These are phyloP conservation scores for Cercospora sojina DNA, from an alignment of 2,329 filamentous ascomycete genomes.

Conservation along the genomic window DNA sequence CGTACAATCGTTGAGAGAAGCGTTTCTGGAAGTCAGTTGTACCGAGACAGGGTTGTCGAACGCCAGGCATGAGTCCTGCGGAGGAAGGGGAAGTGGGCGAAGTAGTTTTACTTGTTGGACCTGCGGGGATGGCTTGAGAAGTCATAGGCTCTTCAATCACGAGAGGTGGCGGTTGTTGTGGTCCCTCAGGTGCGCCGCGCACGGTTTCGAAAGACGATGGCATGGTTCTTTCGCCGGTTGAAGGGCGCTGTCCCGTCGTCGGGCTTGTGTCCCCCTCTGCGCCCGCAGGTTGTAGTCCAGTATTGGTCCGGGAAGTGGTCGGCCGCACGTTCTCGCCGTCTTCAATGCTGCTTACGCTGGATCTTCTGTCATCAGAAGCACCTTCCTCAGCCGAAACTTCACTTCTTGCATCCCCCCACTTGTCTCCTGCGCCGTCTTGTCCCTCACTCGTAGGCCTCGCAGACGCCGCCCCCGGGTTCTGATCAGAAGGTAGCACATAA, in stretches of 20 bases:
- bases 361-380: constrained; percentile 20
- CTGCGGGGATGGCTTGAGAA: constrained; percentile 19
- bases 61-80: constrained; percentile 9
- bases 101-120: constrained; percentile 8
- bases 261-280: not conserved
- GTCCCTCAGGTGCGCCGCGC: not conserved
- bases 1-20: constrained; percentile 27
- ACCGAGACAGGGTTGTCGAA: not conserved
- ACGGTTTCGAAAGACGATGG: constrained; percentile 1
- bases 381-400: constrained; percentile 29
- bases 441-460: not conserved
- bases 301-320: not conserved
- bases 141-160: constrained; percentile 19
- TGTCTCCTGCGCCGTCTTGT: not conserved
- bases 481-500: constrained; percentile 15
- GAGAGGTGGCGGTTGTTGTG: not conserved
- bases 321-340: not conserved
- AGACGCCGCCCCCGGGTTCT: not conserved
- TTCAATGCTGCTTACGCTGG: constrained; percentile 33
- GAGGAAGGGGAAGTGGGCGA: not conserved
- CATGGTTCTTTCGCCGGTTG: not conserved
- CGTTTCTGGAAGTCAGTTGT: constrained; percentile 15
- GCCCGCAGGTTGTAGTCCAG: not conserved
- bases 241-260: not conserved
- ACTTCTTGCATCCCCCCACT: constrained; percentile 25